These are phyloP conservation scores for Beauveria caledonica DNA, from an alignment of 2,329 filamentous ascomycete species.

Conservation along the genomic window DNA sequence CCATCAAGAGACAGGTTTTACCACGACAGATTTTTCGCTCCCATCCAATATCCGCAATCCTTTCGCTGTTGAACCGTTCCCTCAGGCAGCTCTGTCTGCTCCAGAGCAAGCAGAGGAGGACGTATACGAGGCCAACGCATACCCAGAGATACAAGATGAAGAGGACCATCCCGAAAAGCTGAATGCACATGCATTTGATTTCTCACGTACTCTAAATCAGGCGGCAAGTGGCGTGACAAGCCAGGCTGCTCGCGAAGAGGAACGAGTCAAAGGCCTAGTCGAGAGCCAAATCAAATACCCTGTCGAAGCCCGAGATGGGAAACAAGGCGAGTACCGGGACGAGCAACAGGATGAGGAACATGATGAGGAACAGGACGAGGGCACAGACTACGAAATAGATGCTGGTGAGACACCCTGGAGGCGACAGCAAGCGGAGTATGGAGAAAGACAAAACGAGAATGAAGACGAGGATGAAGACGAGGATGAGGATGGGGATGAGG, in stretches of 20 bases:
- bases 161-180: not conserved
- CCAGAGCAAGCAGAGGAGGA: constrained; percentile 1
- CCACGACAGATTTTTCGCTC: not conserved
- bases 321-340: not conserved
- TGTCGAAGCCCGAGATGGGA: not conserved
- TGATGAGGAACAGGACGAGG: constrained; percentile 19
- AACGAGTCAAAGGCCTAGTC: not conserved
- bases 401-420: not conserved
- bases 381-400: constrained; percentile 9
- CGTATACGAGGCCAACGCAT: constrained; percentile 6
- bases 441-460: constrained; percentile 15
- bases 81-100: not conserved
- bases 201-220: not conserved
- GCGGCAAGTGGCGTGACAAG: not conserved
- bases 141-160: not conserved
- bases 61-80: constrained; percentile 2
- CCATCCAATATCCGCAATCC: not conserved
- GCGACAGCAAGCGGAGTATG: constrained; percentile 4
- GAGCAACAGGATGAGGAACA: not conserved
- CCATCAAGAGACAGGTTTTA: not conserved
- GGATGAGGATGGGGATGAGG: constrained; percentile 11
- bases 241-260: not conserved
- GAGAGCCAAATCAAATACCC: not conserved
- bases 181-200: not conserved
- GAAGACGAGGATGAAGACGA: constrained; percentile 1